phyloP scores from a whole-genome alignment of 1,139 yeast species.

The Scheffersomyces stambukii region DNA sequence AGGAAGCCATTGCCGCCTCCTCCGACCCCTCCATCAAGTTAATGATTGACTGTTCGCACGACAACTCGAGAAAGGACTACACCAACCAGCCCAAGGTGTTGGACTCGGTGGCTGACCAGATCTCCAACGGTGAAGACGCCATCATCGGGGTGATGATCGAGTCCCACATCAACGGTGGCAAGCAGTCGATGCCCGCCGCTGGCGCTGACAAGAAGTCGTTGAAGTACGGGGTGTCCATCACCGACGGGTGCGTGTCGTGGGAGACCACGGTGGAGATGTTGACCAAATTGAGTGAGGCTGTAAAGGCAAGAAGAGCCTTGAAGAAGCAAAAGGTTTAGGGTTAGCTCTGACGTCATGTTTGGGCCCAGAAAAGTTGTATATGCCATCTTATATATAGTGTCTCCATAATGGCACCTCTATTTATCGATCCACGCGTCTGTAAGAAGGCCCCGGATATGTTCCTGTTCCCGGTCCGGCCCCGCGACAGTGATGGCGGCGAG shows the following conservation, averaged over 20 bases:
- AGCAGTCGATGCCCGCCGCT: conserved; percentile 74
- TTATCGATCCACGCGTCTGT: too few relatives aligned
- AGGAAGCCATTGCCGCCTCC: conserved; percentile 57
- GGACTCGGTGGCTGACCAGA: conserved; percentile 69
- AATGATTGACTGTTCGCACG: conserved; percentile 98
- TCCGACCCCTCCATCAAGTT: conserved; percentile 61
- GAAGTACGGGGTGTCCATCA: conserved; percentile 89
- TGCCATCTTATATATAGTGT: conserved; percentile 1
- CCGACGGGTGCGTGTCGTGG: conserved; percentile 96
- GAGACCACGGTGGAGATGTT: conserved; percentile 75
- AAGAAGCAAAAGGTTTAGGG: conserved; percentile 11
- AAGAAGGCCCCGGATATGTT: too few relatives aligned
- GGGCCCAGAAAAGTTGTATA: conserved; percentile 1
- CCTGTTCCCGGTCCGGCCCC: too few relatives aligned
- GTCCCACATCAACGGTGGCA: conserved; percentile 84
- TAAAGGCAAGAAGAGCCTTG: conserved; percentile 63
- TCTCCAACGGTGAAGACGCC: conserved; percentile 66
- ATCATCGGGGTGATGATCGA: conserved; percentile 97
- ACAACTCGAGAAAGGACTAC: conserved; percentile 87
- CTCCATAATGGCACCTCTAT: not conserved
- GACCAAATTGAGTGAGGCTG: conserved; percentile 70
- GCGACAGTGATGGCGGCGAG: conserved; percentile 13
- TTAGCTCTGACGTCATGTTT: conserved; percentile 2
- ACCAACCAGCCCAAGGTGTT: conserved; percentile 94
- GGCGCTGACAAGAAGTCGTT: conserved; percentile 68